Base-by-base conservation (phyloP, 73 alveolate species). In the Uronychia setigera region DNA sequence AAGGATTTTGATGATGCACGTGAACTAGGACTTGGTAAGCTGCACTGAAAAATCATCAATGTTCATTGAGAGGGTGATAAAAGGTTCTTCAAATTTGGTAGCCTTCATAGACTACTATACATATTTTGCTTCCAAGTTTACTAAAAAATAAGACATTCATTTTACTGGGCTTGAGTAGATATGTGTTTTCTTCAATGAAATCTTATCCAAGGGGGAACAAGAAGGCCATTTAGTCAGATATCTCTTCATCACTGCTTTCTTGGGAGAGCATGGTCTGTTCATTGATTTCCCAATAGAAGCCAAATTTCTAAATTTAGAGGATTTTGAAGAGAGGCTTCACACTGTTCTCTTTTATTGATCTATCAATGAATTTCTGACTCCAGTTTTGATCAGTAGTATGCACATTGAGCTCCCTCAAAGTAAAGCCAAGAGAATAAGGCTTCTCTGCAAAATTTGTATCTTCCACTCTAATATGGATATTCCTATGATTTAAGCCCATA, bases 401-500 rank as follows among this genome's bases (percentile, higher is more conserved):
- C 25, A 87, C 78, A 13, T 83, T 57, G 27, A 90, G 35, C 76
- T 90, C 91, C 78, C 83, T 79, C n/a, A 90, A 80, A 0, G 95
- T 90, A 67, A 90, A 28, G 32, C 95, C 95, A 78, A 90, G 35
- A 1, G 95, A 84, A 78, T 78, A 85, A 29, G 82, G 85, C 25
- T 85, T 85, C 80, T 58, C 46, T 30, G 80, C 67, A 33, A 78
- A 34, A 28, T 74, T 57, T 0, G 59, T 27, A 35, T 83, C 86
- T 59, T 90, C 95, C 0, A 80, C 78, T 32, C 95, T 33, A 60
- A 90, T 74, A 57, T 90, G 95, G 79, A 85, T 84, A 29, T 90
- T 84, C 35, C 79, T 35, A 57, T 32, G 29, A 80, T 1, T 19
- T 1, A 28, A n/a, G 57, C 57, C 1, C 0, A 34, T 31, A 28